Evolutionary conservation across 2,329 filamentous ascomycete species (phyloP).

Genomic region (Metarhizium brunneum): DNA sequence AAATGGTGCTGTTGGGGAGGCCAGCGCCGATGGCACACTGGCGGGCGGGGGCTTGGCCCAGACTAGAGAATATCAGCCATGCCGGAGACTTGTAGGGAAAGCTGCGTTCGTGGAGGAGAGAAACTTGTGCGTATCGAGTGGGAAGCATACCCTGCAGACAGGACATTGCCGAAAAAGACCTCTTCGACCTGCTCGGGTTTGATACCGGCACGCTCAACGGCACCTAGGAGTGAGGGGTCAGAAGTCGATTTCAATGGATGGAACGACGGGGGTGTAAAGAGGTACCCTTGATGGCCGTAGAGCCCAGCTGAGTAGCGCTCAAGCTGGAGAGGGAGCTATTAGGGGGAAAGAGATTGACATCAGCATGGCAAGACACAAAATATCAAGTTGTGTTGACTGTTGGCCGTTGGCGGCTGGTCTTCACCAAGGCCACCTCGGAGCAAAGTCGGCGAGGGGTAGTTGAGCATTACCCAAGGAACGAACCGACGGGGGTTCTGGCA

Average conservation of each 20-base stretch:
- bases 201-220: slow-evolving; percentile 79
- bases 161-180: slow-evolving; percentile 96
- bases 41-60: slow-evolving; percentile 92
- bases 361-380: background rate
- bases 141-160: slow-evolving; percentile 74
- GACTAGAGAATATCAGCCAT: slow-evolving; percentile 37
- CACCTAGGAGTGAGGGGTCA: slow-evolving; percentile 36
- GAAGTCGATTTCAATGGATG: background rate
- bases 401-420: background rate
- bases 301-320: slow-evolving; percentile 77
- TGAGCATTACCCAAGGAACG: slow-evolving; percentile 70
- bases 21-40: slow-evolving; percentile 89
- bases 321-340: slow-evolving; percentile 78
- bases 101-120: background rate
- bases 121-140: background rate
- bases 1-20: slow-evolving; percentile 67
- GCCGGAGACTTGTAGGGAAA: background rate
- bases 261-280: background rate
- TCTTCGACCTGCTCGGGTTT: slow-evolving; percentile 88
- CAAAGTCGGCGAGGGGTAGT: slow-evolving; percentile 2
- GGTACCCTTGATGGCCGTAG: slow-evolving; percentile 85
- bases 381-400: too few relatives aligned
- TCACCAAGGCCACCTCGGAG: background rate
- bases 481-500: slow-evolving; percentile 83
- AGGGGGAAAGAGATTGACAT: background rate